Base-by-base conservation (phyloP, 2,329 filamentous ascomycete species). In the Penicillium sp. region DNA sequence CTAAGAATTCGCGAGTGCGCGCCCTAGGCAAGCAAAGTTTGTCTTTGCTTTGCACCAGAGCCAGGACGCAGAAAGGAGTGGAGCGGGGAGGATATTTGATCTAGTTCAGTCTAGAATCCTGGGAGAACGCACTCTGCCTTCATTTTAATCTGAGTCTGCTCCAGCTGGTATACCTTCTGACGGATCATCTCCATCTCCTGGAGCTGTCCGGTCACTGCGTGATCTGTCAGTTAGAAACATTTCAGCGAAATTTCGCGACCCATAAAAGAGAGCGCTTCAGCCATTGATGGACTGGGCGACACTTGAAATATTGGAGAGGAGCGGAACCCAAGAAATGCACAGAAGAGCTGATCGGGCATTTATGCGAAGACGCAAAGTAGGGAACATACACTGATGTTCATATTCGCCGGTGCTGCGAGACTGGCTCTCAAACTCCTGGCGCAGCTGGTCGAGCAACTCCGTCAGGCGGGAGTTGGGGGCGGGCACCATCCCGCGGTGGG, bases 121-220 rank as follows among this genome's bases (percentile, higher is more conserved):
- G 25, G 31, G 28, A 37, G 28, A 39, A 79, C 89, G 75, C 83
- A 98, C 94, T 97, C 96, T 77, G 88, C 85, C 82, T 98, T 98
- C 72, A 97, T 87, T 55, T 86, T 87, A 70, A 94, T 84, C 72
- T 98, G 95, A 51, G 89, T 87, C 75, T 96, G 92, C 77, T 99
- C 95, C 76, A 99, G 87, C 69, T 91, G 87, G 73, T 92, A 97
- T 61, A 99, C 91, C 78, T 96, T 97, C 74, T 93, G 90, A 64
- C 93, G 86, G 52, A 99, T 92, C 72, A 96, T 86, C 75, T 96
- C 91, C 85, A 98, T 95, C 79, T 99, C 95, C 72, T 94, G 89
- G 65, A 97, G 89, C 76, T 99, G 95, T 52, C 88, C 86, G 59
- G 91, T 88, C 73, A 98, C 95, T 97, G 76, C 67, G 69, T 58